Evolutionary conservation across 2,329 filamentous ascomycete genomes (phyloP), one percentile per base, ranked within the genome.

Genomic region (Aureobasidium sp.): DNA sequence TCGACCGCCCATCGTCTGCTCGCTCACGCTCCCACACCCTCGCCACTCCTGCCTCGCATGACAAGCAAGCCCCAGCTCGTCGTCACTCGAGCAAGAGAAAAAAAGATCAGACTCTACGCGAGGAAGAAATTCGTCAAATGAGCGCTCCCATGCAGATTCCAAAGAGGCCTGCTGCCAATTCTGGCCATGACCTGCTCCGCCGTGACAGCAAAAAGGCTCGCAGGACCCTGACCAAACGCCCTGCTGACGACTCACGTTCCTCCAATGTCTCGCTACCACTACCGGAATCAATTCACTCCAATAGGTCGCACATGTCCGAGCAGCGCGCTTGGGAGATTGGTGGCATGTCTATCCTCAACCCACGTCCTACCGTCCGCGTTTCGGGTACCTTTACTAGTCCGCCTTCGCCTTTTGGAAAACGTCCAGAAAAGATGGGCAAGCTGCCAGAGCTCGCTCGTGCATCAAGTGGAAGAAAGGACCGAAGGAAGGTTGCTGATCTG

Each of bases 101-200:
- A 69, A 87, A 87, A 67, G 82, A 88, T 65, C 89, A 95, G 65
- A 84, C 85, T 71, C 82, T 88, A 63, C 84, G 93, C 62, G 92
- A 96, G 75, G 90, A 90, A 65, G 91, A 96, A 75, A 91, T 97
- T 70, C 89, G 87, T 71, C 86, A 90, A 60, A 90, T 97, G 88
- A 89, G 85, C 70, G 84, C 85, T 64, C 80, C 82, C 2, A 82
- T 87, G 67, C 86, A 89, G 6, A 77, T 86, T 64, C 75, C 79
- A 20, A 81, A 79, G 59, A 84, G 89, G 57, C 80, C 86, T 6
- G 78, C 80, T 36, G 83, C 82, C 72, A 27, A 44, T 9, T 82
- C 82, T 59, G 51, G 34, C 36, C 34, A 37, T 47, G 69, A 69
- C 32, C 78, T 84, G 50, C 81, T 88, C 50, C 82, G 84, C 63